Percentiles rank a stretch among this genome's conserved stretches.
Evolutionary conservation across 768 basidiomycete genomes (phyloP).

Genomic region (Atractiella rhizophila): DNA sequence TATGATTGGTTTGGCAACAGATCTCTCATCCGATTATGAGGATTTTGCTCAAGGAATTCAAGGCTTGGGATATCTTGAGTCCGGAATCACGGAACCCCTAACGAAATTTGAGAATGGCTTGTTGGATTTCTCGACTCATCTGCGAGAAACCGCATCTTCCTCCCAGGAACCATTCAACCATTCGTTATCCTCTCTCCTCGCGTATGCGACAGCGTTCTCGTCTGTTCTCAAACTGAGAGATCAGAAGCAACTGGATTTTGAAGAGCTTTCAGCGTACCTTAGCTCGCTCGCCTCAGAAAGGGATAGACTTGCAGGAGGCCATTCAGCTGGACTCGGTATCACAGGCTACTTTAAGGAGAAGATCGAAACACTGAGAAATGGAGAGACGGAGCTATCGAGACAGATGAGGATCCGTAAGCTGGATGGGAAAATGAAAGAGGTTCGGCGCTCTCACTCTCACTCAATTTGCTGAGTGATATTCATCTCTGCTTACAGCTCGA

Average conservation of each 20-base stretch:
- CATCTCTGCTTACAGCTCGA: constrained; percentile 35
- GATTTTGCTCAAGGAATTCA: constrained; percentile 89
- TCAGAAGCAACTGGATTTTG: constrained; percentile 96
- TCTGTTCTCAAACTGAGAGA: constrained; percentile 85
- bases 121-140: constrained; percentile 49
- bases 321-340: constrained; percentile 51
- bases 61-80: constrained; percentile 89
- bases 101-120: constrained; percentile 92
- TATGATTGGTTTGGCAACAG: constrained; percentile 30
- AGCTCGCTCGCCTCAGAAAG: constrained; percentile 79
- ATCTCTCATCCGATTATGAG: constrained; percentile 89
- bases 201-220: constrained; percentile 79
- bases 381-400: constrained; percentile 73
- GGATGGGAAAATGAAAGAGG: constrained; percentile 88
- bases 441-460: constrained; percentile 19
- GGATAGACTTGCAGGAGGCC: constrained; percentile 62
- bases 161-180: constrained; percentile 72
- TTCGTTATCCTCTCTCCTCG: constrained; percentile 70
- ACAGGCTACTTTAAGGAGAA: constrained; percentile 70
- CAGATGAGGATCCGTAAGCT: constrained; percentile 83
- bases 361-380: constrained; percentile 71
- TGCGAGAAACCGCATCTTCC: constrained; percentile 34
- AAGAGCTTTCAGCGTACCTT: constrained; percentile 84
- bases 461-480: neutral
- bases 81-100: constrained; percentile 89